phyloP scores from a whole-genome alignment of 305 asterid genomes.

The Fraxinus paxiana region DNA sequence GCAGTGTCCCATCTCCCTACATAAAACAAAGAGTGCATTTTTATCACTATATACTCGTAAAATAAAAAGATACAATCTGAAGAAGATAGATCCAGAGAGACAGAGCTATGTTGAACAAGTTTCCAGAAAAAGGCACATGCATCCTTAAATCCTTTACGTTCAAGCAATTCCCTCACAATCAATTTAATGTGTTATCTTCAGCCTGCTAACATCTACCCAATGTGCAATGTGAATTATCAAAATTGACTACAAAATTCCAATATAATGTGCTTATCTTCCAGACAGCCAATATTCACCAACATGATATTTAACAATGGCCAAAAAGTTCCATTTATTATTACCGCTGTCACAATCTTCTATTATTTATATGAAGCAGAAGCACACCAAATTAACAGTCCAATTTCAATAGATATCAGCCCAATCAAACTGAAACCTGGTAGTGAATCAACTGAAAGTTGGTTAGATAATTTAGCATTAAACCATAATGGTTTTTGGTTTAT shows the following conservation, averaged over 20 bases:
- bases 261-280: not conserved
- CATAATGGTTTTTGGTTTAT: not conserved
- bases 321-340: not conserved
- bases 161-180: not conserved
- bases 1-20: constrained; percentile 30
- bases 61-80: not conserved
- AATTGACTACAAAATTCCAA: not conserved
- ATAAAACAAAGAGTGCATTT: not conserved
- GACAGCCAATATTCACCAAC: not conserved
- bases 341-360: not conserved
- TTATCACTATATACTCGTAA: not conserved
- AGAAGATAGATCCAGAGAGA: not conserved
- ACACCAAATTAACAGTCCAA: not conserved
- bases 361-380: not conserved
- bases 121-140: not conserved
- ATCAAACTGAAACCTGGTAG: not conserved
- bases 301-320: not conserved
- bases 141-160: not conserved
- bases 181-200: not conserved
- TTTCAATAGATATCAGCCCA: not conserved
- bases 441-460: not conserved
- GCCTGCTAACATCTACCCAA: not conserved
- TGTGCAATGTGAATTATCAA: not conserved
- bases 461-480: not conserved
- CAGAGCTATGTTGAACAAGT: not conserved